Evolutionary conservation across 140 eudicot species (phyloP).

Genomic region (Flaveria floridana): DNA sequence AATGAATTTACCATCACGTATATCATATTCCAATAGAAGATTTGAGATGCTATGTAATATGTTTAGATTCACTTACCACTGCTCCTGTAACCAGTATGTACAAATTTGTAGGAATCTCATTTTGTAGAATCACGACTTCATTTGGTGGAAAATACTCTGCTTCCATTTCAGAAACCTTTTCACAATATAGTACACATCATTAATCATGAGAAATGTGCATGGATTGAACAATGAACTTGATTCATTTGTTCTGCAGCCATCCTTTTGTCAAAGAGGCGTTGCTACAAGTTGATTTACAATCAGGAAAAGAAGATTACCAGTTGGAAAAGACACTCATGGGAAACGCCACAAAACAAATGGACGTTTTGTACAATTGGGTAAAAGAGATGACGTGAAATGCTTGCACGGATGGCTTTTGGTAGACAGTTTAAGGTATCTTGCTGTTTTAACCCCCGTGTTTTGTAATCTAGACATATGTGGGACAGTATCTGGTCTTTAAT

Average conservation of each 20-base stretch:
- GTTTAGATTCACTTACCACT: slow-evolving; percentile 55
- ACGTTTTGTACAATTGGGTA: slow-evolving; percentile 71
- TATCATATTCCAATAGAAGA: slow-evolving; percentile 13
- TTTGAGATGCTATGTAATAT: slow-evolving; percentile 14
- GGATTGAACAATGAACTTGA: slow-evolving; percentile 2
- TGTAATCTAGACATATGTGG: slow-evolving; percentile 82
- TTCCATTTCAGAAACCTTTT: slow-evolving; percentile 90
- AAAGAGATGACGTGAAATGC: slow-evolving; percentile 79
- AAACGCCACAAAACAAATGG: slow-evolving; percentile 74
- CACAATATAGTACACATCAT: slow-evolving; percentile 10
- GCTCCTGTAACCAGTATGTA: slow-evolving; percentile 80
- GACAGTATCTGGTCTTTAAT: slow-evolving; percentile 76
- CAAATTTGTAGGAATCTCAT: slow-evolving; percentile 81
- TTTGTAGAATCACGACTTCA: slow-evolving; percentile 79
- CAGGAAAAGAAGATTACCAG: slow-evolving; percentile 51
- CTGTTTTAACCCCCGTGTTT: slow-evolving; percentile 76
- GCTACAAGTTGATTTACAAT: slow-evolving; percentile 13
- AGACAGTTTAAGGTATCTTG: slow-evolving; percentile 64
- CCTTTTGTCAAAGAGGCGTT: not conserved
- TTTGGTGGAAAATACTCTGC: slow-evolving; percentile 90
- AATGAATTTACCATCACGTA: slow-evolving; percentile 14
- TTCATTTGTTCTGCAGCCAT: not conserved
- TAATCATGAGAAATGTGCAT: slow-evolving; percentile 25
- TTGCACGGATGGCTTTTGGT: slow-evolving; percentile 90
- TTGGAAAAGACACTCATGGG: slow-evolving; percentile 78